Conservation (phyloP, 2,329 filamentous ascomycete species). For the Colletotrichum chlorophyti region DNA sequence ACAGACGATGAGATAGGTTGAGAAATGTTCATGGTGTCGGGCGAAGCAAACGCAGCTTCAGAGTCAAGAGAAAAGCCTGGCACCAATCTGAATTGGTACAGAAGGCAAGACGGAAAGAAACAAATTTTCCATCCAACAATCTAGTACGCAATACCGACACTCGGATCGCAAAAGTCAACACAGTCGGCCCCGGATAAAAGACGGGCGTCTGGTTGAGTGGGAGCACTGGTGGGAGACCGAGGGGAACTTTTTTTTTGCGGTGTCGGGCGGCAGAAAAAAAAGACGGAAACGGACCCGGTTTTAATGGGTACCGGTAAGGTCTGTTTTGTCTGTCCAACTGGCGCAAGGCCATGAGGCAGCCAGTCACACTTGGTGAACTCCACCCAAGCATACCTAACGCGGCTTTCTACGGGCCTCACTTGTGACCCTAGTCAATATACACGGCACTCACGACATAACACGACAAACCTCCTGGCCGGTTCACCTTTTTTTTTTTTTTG, state of each 20-base stretch:
- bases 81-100: conserved; percentile 13
- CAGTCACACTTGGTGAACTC: background rate
- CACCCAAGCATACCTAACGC: background rate
- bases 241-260: conserved; percentile 51
- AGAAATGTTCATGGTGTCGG: conserved; percentile 70
- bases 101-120: conserved; percentile 6
- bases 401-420: too few species aligned
- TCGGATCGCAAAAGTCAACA: conserved; percentile 19
- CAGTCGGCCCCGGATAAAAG: too few species aligned
- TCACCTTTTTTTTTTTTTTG: background rate
- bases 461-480: background rate
- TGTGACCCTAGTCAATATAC: too few species aligned
- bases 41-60: too few species aligned
- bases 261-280: conserved; percentile 48
- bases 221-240: conserved; percentile 6
- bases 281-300: background rate
- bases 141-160: background rate
- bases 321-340: background rate
- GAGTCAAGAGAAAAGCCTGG: conserved; percentile 15
- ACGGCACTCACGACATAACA: too few species aligned
- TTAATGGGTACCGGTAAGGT: background rate
- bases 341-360: background rate
- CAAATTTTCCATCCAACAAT: conserved; percentile 24
- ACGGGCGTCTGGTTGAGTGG: background rate
- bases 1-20: conserved; percentile 86